Base-by-base conservation (phyloP, 2,329 filamentous ascomycete species). In the Aspergillus luchuensis region DNA sequence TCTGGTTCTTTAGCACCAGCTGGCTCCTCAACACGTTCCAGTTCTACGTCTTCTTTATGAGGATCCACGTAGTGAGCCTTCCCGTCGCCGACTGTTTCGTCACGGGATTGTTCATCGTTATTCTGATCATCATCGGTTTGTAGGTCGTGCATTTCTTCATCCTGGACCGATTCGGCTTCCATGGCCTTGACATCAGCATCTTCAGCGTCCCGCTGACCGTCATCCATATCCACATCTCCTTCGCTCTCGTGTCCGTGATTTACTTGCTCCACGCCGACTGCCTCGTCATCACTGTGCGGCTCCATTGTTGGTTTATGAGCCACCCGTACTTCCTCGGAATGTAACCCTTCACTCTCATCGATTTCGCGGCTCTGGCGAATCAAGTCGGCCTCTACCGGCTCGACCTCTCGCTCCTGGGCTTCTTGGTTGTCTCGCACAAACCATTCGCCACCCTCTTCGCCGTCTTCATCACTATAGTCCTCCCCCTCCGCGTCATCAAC, bases 401-500 rank as follows among this genome's bases (percentile, higher is more conserved):
- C 25, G 15, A 19, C 47, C 15, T 36, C 53, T n/a, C 10, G 39
- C 41, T 47, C 53, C 10, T 47, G 39, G 8, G n/a, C 53, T 19
- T 47, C 23, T 21, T 52, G 33, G 19, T 56, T 25, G n/a, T 49
- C 52, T 15, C 38, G 38, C 17, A 17, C 25, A 15, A 19, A 13
- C 47, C 47, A 33, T 19, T 60, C 52, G 8, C 21, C 39, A 30
- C 15, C 45, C 8, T 43, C 45, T 10, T 39, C 45, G 25, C 11
- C 45, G 4, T 43, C 51, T 10, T 39, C 45, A 25, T 19, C 51
- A 49, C 61, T 36, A 19, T 39, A 56, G 52, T 56, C 59, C 2
- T 39, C 56, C 25, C 39, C 17, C 30, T 50, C 59, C 11, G 25
- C 49, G 6, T 49, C 38, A 47, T 50, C 36, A 19, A 54, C 11